Base-by-base conservation (phyloP, 768 basidiomycete genomes). In the Tulasnella sp. region DNA sequence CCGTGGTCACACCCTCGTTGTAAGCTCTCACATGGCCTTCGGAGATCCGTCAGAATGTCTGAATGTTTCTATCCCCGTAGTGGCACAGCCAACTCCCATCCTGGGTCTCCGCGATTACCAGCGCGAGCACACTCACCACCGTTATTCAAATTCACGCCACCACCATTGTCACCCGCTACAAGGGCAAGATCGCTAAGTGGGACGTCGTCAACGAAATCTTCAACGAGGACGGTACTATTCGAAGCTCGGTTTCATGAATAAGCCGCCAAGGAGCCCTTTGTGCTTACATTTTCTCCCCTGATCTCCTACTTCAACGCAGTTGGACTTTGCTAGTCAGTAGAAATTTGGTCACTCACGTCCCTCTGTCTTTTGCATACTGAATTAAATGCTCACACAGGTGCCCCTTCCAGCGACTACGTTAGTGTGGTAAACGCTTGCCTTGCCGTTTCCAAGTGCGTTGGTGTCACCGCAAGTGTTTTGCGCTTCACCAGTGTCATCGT, bases 201-300 rank as follows among this genome's bases (percentile, higher is more conserved):
- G n/a, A n/a, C n/a, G n/a, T n/a, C n/a, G n/a, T n/a, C n/a, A n/a
- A n/a, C n/a, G n/a, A n/a, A n/a, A n/a, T n/a, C n/a, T 84, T 89
- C 82, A 88, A 88, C 82, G 88, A 89, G 23, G 86, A 88, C 80
- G 88, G 88, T 70, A 84, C 84, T 72, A 80, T 88, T 72, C 85
- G 87, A 37, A 85, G 84, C 46, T 86, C 86, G 77, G 86, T 88
- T 23, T 76, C 69, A 57, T 57, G n/a, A n/a, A n/a, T n/a, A n/a
- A n/a, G n/a, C n/a, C n/a, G n/a, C n/a, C n/a, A n/a, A n/a, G n/a
- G n/a, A n/a, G n/a, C n/a, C n/a, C 5, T 55, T n/a, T 18, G 5
- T n/a, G 51, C 23, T 55, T 7, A 55, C 51, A 5, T 20, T 55
- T 55, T 5, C 16, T n/a, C 51, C 16, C 42, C 42, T 18, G 51